phyloP scores from a whole-genome alignment of 2,329 filamentous ascomycete genomes.

The Diaporthe vaccinii region DNA sequence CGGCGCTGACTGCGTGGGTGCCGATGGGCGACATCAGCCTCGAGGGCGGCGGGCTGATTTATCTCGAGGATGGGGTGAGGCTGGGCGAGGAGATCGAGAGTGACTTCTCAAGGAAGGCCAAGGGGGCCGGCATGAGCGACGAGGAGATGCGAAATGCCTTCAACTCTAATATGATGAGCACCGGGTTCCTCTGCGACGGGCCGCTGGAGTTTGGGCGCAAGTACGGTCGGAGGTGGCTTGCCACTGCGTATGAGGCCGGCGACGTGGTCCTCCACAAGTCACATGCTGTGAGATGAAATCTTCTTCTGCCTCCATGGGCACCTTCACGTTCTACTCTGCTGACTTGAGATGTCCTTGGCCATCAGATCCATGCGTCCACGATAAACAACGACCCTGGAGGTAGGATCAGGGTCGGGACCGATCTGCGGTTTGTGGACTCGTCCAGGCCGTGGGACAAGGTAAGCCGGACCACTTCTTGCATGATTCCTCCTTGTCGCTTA shows the following conservation, averaged over 20 bases:
- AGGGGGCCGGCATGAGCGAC: conserved; percentile 61
- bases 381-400: conserved; percentile 20
- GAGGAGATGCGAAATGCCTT: conserved; percentile 65
- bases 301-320: no score
- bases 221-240: conserved; percentile 51
- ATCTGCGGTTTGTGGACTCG: conserved; percentile 33
- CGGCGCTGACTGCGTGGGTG: conserved; percentile 69
- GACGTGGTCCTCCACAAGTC: conserved; percentile 56
- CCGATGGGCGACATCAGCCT: conserved; percentile 67
- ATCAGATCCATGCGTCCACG: conserved; percentile 45
- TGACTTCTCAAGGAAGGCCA: conserved; percentile 63
- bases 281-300: conserved; percentile 41
- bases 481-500: background rate
- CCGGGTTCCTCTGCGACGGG: conserved; percentile 65
- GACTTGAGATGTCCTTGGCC: background rate
- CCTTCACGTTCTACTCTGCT: background rate
- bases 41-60: conserved; percentile 70
- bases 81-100: conserved; percentile 65
- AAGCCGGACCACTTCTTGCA: background rate
- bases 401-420: conserved; percentile 29
- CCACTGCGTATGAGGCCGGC: conserved; percentile 55
- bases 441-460: conserved; percentile 30
- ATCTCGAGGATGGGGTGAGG: conserved; percentile 62
- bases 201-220: conserved; percentile 54
- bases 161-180: conserved; percentile 72